Evolutionary conservation across 2,329 filamentous ascomycete genomes (phyloP).

Genomic region (Cryphonectria carpinicola): DNA sequence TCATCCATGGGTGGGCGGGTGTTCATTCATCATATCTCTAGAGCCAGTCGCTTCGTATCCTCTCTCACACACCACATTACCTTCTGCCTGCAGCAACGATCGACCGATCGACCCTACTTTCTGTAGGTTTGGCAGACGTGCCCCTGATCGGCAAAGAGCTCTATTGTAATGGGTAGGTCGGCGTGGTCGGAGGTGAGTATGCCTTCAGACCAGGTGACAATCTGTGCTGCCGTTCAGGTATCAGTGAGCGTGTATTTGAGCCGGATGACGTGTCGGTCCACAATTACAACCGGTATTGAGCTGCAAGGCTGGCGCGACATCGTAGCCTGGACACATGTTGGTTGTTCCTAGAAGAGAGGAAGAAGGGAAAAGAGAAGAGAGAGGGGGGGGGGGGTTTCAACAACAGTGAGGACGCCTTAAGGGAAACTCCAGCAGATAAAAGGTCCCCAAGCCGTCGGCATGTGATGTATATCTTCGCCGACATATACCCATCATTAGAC

Average conservation of each 20-base stretch:
- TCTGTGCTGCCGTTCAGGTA: not conserved
- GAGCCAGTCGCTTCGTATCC: not conserved
- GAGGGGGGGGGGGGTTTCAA: not conserved
- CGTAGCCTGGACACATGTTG: not conserved
- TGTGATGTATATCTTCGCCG: not conserved
- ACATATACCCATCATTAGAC: not conserved
- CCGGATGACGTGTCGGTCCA: not conserved
- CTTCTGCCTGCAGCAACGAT: slow-evolving; percentile 10
- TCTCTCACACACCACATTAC: not conserved
- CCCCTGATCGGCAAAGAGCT: slow-evolving; percentile 6
- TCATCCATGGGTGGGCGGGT: not conserved
- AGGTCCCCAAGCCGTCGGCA: not conserved
- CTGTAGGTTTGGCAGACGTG: not conserved
- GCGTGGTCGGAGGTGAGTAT: slow-evolving; percentile 5
- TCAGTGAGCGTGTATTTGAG: slow-evolving; percentile 2
- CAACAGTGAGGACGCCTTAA: not conserved
- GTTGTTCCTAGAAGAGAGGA: not conserved
- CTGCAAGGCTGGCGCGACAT: not conserved
- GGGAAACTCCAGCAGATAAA: not conserved
- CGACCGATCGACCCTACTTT: not conserved
- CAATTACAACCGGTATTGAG: not conserved
- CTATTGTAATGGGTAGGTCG: slow-evolving; percentile 14
- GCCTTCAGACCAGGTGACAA: not conserved
- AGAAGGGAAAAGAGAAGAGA: not conserved
- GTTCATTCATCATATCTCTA: not conserved